Evolutionary conservation across 179 eudicot genomes (phyloP).

Genomic region (Silene noctiflora): DNA sequence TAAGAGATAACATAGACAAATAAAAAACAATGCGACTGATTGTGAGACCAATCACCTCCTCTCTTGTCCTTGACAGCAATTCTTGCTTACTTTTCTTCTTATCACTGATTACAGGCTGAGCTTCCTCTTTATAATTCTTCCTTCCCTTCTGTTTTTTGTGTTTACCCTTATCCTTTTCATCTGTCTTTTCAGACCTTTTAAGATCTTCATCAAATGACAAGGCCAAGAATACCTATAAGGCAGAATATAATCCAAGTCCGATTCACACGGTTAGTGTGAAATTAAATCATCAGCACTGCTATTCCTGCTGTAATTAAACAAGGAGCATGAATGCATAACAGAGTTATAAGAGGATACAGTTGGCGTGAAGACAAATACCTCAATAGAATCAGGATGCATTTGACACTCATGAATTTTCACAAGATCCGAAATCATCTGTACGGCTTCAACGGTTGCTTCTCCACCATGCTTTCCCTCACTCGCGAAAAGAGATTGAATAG

Average conservation of each 20-base stretch:
- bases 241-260: conserved; percentile 5
- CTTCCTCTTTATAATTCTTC: conserved; percentile 52
- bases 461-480: conserved; percentile 94
- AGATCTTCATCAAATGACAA: conserved; percentile 90
- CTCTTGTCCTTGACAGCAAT: conserved; percentile 60
- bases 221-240: conserved; percentile 66
- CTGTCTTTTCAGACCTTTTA: conserved; percentile 49
- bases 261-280: neutral
- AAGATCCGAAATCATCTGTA: conserved; percentile 60
- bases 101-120: conserved; percentile 43
- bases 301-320: neutral
- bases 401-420: conserved; percentile 76
- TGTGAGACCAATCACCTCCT: conserved; percentile 51
- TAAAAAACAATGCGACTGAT: neutral
- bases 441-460: conserved; percentile 82
- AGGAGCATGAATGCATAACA: too few species aligned
- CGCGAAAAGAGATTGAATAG: conserved; percentile 68
- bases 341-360: too few species aligned
- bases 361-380: conserved; percentile 36
- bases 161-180: conserved; percentile 45
- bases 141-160: conserved; percentile 51
- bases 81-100: conserved; percentile 64
- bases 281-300: neutral
- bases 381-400: conserved; percentile 77
- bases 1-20: neutral